phyloP scores from a whole-genome alignment of 192 early-diverging fungal species.

The Entomortierella chlamydospora region DNA sequence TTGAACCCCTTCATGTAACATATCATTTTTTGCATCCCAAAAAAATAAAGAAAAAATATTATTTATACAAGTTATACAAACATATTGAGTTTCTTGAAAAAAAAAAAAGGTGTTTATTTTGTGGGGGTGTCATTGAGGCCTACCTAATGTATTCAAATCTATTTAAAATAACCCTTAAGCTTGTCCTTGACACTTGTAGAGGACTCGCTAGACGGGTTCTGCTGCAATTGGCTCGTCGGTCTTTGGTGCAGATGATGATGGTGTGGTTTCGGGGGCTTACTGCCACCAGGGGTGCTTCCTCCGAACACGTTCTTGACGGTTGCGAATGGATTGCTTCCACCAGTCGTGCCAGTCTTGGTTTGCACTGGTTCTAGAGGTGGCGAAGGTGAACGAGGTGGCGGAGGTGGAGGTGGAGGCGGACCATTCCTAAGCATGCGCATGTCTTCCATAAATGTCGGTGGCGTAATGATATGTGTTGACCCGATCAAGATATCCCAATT shows the following conservation, averaged over 20 bases:
- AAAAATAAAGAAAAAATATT: neutral
- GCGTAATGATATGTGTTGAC: slow-evolving; percentile 79
- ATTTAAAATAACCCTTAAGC: slow-evolving; percentile 30
- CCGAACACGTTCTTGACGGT: slow-evolving; percentile 52
- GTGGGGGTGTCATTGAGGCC: too few relatives aligned
- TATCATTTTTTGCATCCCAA: slow-evolving; percentile 13
- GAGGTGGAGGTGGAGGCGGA: slow-evolving; percentile 45
- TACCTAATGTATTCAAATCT: too few relatives aligned
- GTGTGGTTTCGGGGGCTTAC: slow-evolving; percentile 12
- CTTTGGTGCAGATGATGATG: slow-evolving; percentile 8
- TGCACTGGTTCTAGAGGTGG: slow-evolving; percentile 22
- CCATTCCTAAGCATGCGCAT: slow-evolving; percentile 66
- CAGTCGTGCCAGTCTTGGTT: neutral
- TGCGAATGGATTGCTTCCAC: slow-evolving; percentile 26
- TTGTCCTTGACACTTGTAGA: slow-evolving; percentile 37
- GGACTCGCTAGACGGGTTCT: slow-evolving; percentile 8
- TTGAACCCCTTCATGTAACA: slow-evolving; percentile 3
- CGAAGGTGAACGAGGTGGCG: slow-evolving; percentile 33
- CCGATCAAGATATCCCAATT: slow-evolving; percentile 82
- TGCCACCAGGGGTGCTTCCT: neutral
- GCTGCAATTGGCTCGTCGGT: slow-evolving; percentile 18
- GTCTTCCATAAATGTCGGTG: slow-evolving; percentile 76
- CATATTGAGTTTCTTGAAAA: too few relatives aligned
- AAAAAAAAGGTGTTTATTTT: too few relatives aligned
- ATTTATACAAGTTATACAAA: too few relatives aligned